These are phyloP conservation scores for Coffea canephora DNA, from an alignment of 257 asterid species.

Conservation along the genomic window DNA sequence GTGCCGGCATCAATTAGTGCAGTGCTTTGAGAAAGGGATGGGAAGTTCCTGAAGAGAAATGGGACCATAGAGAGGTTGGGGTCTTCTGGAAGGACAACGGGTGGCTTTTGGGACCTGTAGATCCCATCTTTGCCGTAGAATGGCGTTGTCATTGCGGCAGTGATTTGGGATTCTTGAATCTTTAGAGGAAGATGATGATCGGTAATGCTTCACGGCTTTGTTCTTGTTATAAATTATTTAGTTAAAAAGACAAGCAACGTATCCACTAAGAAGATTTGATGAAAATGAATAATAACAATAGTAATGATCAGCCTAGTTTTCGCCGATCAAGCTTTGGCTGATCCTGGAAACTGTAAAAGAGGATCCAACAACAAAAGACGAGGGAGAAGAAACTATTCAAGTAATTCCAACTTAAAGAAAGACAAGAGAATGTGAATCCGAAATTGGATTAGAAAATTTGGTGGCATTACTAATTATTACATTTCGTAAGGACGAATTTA, in stretches of 20 bases:
- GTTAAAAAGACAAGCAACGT: background rate
- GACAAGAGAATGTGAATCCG: background rate
- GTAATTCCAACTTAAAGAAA: slow-evolving; percentile 2
- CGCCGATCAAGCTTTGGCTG: background rate
- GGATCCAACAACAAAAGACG: background rate
- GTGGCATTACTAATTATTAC: no score
- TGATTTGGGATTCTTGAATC: background rate
- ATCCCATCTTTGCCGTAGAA: slow-evolving; percentile 28
- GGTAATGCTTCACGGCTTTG: background rate
- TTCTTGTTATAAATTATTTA: background rate
- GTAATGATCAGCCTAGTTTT: background rate
- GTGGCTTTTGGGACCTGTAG: slow-evolving; percentile 38
- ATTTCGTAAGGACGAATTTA: no score
- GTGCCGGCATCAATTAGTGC: slow-evolving; percentile 23
- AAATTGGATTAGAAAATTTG: no score
- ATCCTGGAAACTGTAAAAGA: background rate
- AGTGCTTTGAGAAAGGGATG: slow-evolving; percentile 19
- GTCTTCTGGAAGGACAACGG: slow-evolving; percentile 29
- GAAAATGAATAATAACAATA: no score
- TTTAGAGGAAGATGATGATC: background rate
- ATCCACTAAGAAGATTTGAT: background rate
- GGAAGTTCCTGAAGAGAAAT: slow-evolving; percentile 29
- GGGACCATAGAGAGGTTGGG: slow-evolving; percentile 27
- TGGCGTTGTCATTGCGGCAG: background rate
- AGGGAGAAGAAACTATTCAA: background rate